Base-by-base conservation (phyloP, 805 yeast species). In the Yarrowia divulgata region DNA sequence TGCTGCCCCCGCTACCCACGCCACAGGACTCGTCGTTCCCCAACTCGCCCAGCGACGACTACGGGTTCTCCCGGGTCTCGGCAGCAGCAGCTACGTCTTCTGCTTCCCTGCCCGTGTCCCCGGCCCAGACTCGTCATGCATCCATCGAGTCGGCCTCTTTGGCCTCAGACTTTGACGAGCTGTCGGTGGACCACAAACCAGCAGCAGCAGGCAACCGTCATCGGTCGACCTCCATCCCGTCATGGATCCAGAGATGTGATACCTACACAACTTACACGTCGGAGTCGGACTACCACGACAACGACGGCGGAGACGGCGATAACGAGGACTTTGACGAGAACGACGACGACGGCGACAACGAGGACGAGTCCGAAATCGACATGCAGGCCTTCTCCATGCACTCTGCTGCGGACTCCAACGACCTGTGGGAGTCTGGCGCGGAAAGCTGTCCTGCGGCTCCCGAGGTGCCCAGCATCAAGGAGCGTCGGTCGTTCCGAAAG, bases 381-480 rank as follows among this genome's bases (percentile, higher is more conserved):
- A 37, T 48, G 45, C 52, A 60, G 14, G 68, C 68, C 35, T 63
- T 63, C 48, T 43, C 66, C 14, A 60, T 60, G 66, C 45, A 60
- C 32, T 39, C 67, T 12, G 57, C 57, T 6, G 45, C 68, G 1
- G 57, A 48, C 48, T 48, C 43, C 29, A 49, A 63, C 39, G 68
- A 63, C 16, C 57, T 63, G 46, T 63, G 68, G 68, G 68, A 63
- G 39, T 63, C 68, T 19, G 68, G 68, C 1, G 57, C 68, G 7
- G 68, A 63, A 16, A 48, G 57, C 29, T 63, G 57, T 40, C 57
- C 55, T 23, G 68, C 57, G 2, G 68, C 57, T 16, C 55, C 57
- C 39, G 57, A 37, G 48, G 55, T 29, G 19, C 68, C 68, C 46
- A 63, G 57, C 45, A 63, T 63, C 39, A 40, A 63, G 48, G 68